phyloP scores from a whole-genome alignment of 2,329 filamentous ascomycete genomes.

The Aspergillus intermedius region DNA sequence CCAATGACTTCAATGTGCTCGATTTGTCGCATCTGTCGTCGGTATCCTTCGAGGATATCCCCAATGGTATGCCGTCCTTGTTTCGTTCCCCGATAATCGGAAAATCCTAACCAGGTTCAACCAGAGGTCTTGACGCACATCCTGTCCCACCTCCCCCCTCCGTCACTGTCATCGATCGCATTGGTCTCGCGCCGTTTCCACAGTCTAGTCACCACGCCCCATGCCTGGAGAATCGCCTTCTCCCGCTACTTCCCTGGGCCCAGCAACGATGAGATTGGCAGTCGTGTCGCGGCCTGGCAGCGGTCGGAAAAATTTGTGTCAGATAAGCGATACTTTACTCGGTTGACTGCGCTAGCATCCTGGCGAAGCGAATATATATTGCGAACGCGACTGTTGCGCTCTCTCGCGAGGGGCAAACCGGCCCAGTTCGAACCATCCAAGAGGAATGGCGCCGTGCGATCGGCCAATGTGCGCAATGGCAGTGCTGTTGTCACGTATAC shows the following conservation, averaged over 20 bases:
- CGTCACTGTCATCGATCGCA: slow-evolving; percentile 73
- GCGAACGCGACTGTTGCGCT: slow-evolving; percentile 74
- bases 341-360: slow-evolving; percentile 75
- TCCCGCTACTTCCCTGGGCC: slow-evolving; percentile 81
- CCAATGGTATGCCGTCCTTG: slow-evolving; percentile 61
- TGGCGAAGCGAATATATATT: slow-evolving; percentile 96
- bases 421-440: slow-evolving; percentile 45
- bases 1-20: slow-evolving; percentile 46
- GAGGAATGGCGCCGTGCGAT: slow-evolving; percentile 48
- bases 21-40: slow-evolving; percentile 39
- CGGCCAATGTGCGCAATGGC: slow-evolving; percentile 56
- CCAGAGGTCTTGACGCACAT: slow-evolving; percentile 88
- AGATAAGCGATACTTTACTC: slow-evolving; percentile 71
- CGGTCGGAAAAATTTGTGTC: slow-evolving; percentile 55
- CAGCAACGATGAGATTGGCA: slow-evolving; percentile 46
- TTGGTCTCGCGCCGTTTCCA: slow-evolving; percentile 86
- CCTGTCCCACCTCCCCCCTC: slow-evolving; percentile 79
- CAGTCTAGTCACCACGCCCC: slow-evolving; percentile 76
- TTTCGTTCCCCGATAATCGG: neutral
- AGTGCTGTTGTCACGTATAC: slow-evolving; percentile 77
- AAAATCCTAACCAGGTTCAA: slow-evolving; percentile 7
- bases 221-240: slow-evolving; percentile 91
- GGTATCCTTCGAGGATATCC: slow-evolving; percentile 55
- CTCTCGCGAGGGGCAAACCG: slow-evolving; percentile 75
- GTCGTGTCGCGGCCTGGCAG: slow-evolving; percentile 41